Evolutionary conservation across 108 stramenopile species (phyloP), one percentile per base, ranked within the genome.

Genomic region (Discostella stelligeroides): DNA sequence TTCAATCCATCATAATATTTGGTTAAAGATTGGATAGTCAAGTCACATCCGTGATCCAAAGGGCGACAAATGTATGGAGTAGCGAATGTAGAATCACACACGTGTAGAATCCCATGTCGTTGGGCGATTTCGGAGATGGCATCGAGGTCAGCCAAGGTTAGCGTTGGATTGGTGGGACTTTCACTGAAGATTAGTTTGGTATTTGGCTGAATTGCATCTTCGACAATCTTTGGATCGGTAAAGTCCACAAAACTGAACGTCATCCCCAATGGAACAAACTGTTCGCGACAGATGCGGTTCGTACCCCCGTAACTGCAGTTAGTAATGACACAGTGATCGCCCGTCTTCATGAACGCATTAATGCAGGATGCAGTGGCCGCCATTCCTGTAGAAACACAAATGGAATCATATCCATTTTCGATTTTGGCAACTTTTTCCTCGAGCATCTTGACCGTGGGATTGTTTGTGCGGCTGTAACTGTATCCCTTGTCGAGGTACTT

Each of bases 301-400:
- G 92, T 92, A 47, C 90, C 92, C 15, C 90, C 92, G 68, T 93
- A 91, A 40, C 86, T 86, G 82, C 88, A 89, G 65, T 91, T 85
- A 64, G 89, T 91, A 51, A 90, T 86, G 63, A 93, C 86, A 58
- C 89, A 90, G 61, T 93, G 89, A 77, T 91, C 90, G 14, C 90
- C 90, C 14, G 83, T 62, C 45, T 87, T 86, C 79, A 92, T 87
- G 62, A 90, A 88, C 17, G 85, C 88, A 54, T 86, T 86, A 83
- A 90, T 89, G 60, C 78, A 80, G 17, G 84, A 80, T 12, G 82
- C 80, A 12, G 89, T 91, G 15, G 89, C 92, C n/a, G 89, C 87
- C 88, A 93, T 89, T 29, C 92, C 92, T 29, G 90, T 91, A 24
- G 85, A 79, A 23, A 93, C 85, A 58, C 84, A 85, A 53, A 84